Evolutionary conservation across 371 early-diverging fungal genomes (phyloP), one percentile per base, ranked within the genome.

Genomic region (Thermomucor indicae-seudaticae): DNA sequence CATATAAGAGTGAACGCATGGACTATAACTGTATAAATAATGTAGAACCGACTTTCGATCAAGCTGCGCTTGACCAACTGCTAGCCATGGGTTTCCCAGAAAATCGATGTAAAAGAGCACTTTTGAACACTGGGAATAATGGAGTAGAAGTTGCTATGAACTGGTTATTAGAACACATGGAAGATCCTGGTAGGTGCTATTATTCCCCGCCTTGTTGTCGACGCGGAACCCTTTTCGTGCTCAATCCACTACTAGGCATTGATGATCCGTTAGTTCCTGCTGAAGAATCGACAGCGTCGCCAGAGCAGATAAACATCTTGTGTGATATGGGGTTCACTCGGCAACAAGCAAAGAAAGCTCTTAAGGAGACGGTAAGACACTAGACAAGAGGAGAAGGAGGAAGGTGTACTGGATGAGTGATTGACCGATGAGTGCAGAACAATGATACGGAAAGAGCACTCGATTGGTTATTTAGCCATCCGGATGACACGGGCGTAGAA

Each of bases 81-180:
- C 66, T 88, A 67, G 67, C 72, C 22, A 94, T 96, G 94, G 98
- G 98, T 3, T 94, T 98, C 67, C 84, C 94, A 3, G 84, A 89
- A 54, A 77, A 76, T 43, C 79, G 93, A 31, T 89, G 91, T 57
- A 80, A 80, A 47, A 86, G 88, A 45, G 96, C 96, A 0, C 60
- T 97, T 27, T 35, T 84, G 22, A 78, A 76, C 25, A 93, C 93
- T 4, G 91, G 90, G 6, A 88, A 92, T 61, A 67, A 72, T 44
- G 91, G 89, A 3, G 80, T 89, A 0, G 97, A 97, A 29, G 70
- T 75, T 1, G 98, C 97, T 1, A 91, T 94, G 91, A 83, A 84
- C 54, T 96, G 95, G 94, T 58, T 95, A 27, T 87, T 96, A 72
- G 93, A 92, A 59, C 92, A 96, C 53, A 92, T 96, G 90, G 98